Evolutionary conservation across 75 land plant genomes (phyloP), one percentile per base, ranked within the genome.

Genomic region (Azolla pinnata): DNA sequence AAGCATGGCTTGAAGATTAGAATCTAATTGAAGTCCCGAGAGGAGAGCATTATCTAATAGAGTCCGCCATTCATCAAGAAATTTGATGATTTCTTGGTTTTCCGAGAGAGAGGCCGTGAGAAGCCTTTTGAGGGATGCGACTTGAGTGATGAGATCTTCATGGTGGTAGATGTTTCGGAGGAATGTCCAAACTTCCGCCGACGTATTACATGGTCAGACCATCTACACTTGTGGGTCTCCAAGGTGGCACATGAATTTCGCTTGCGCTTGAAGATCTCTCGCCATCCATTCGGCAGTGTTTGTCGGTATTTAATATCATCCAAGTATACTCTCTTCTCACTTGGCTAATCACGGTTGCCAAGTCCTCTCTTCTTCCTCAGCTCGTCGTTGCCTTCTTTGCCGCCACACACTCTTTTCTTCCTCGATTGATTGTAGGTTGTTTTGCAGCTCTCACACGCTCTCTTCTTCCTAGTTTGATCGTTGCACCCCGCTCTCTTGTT

Each of bases 1-100:
- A 4, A 46, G 49, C 49, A 46, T 46, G 49, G 49, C 49, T 23
- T 46, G 49, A 2, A 46, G 49, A 23, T 14, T 46, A 23, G n/a
- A 18, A 46, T 46, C 49, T 4, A 46, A 17, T 17, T 46, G 12
- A 46, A 46, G 49, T 2, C 49, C 49, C 7, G 49, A 46, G 2
- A 46, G 17, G 49, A 46, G 2, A 23, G 17, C 49, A 46, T 46
- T 46, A 7, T 46, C 49, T 23, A 46, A 17, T 3, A 46, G 17
- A 18, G 49, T 46, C 23, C 17, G 14, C 49, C 49, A 46, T 3
- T 46, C 49, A 46, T 46, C 49, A 14, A 46, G 49, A 17, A 46
- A 46, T 23, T 46, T 46, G 17, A 23, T 2, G 49, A 23, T 46
- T 2, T 46, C 49, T 14, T 46, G 49, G 2, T 46, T 18, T 17